Conservation (phyloP, 371 early-diverging fungal genomes). For the Cokeromyces recurvatus region DNA sequence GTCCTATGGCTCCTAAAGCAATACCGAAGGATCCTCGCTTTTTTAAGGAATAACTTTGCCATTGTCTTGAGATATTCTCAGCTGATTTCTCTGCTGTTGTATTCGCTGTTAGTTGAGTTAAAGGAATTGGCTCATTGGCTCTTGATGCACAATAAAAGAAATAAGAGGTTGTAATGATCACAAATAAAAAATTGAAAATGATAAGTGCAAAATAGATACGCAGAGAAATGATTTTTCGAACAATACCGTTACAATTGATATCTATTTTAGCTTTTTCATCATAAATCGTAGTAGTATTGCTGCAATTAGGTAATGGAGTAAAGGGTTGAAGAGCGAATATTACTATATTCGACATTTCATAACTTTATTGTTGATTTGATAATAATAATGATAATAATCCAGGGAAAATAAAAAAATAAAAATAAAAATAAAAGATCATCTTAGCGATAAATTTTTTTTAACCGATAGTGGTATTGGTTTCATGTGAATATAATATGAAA, state of each 20-base stretch:
- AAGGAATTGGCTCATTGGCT: not conserved
- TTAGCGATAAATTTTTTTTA: no score
- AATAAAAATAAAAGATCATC: no score
- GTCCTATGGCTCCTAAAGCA: conserved; percentile 6
- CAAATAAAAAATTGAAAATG: conserved; percentile 9
- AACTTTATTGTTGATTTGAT: no score
- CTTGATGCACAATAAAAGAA: conserved; percentile 1
- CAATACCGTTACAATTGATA: not conserved
- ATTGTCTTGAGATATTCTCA: conserved; percentile 3
- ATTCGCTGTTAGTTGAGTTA: not conserved
- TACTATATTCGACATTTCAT: no score
- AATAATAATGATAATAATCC: no score
- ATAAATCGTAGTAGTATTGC: no score
- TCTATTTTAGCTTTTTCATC: no score
- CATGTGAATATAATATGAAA: not conserved
- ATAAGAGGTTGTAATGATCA: conserved; percentile 3
- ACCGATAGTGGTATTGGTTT: not conserved
- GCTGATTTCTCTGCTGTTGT: not conserved
- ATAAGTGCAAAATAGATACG: conserved; percentile 9
- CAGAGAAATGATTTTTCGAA: conserved; percentile 4
- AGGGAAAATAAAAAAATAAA: no score
- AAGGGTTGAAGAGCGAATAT: conserved; percentile 2
- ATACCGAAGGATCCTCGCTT: conserved; percentile 9
- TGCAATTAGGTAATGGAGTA: conserved; percentile 4
- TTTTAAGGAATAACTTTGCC: conserved; percentile 12